Evolutionary conservation across 140 eudicot genomes (phyloP), one percentile per base, ranked within the genome.

Genomic region (Senecio squalidus): DNA sequence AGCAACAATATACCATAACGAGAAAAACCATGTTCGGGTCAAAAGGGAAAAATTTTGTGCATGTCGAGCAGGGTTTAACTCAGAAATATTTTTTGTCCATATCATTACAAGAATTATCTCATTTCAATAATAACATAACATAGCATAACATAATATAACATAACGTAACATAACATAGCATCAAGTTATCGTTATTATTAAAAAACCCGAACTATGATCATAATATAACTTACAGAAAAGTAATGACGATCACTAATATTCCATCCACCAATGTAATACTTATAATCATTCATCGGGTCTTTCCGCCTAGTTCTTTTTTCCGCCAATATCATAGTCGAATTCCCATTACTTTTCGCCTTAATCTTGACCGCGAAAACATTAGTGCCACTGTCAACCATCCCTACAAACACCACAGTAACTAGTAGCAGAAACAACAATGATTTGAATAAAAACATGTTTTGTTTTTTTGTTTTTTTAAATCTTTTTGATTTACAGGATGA

Each of bases 261-360:
- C 93, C 93, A 83, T 31, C 93, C 93, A 23, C 80, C 73, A 17
- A 31, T 71, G 70, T 83, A 83, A 26, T 65, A 80, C 27, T 58
- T 68, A 6, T 80, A 79, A 69, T 50, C 54, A 7, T 83, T 58
- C 25, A 2, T 7, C 1, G 84, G 87, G 60, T 83, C 93, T 74
- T 60, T 76, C 58, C 93, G 70, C 21, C 62, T 68, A 0, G 93
- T 83, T 70, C 93, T 70, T 5, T 70, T 38, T 15, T 72, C 70
- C 1, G 93, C 93, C 68, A 83, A 64, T 39, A 80, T 46, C 84
- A 83, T 10, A 5, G 74, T 56, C 2, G 70, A 36, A 16, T 69
- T 54, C 3, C 50, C 58, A 10, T 46, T 23, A 27, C 47, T 40
- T 5, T 25, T 53, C 14, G 38, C 63, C 58, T 25, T 71, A 50